Evolutionary conservation across 495 filamentous ascomycete species (phyloP).

Genomic region (Pyrenula massariospora): DNA sequence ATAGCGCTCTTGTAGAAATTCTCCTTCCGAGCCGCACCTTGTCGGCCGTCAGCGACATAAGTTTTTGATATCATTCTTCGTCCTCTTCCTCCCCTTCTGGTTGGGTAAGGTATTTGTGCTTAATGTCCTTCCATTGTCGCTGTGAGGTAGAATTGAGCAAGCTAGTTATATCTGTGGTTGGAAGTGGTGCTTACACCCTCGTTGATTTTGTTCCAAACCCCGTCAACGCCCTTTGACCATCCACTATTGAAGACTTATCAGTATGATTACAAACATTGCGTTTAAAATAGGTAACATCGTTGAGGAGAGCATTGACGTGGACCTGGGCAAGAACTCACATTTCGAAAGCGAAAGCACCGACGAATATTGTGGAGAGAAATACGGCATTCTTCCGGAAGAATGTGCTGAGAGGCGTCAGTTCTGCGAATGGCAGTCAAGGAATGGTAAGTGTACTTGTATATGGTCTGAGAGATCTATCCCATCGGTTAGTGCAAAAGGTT

Average conservation of each 20-base stretch:
- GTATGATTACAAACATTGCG: conserved; percentile 63
- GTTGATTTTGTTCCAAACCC: conserved; percentile 82
- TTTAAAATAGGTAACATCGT: background rate
- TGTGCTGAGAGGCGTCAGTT: conserved; percentile 37
- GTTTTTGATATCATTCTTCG: conserved; percentile 4
- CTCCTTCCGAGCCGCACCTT: no score
- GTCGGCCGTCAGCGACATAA: no score
- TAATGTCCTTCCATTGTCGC: conserved; percentile 99
- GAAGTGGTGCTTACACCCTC: conserved; percentile 55
- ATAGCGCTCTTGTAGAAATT: no score
- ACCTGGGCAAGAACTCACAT: conserved; percentile 47
- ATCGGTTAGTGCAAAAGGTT: background rate
- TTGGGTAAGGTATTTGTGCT: conserved; percentile 64
- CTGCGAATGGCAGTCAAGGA: background rate
- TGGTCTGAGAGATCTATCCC: conserved; percentile 1
- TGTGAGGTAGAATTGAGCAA: conserved; percentile 30
- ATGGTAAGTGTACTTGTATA: conserved; percentile 60
- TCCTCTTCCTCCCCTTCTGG: conserved; percentile 47
- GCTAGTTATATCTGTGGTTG: conserved; percentile 9
- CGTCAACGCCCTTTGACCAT: conserved; percentile 39
- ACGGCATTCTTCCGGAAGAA: conserved; percentile 75
- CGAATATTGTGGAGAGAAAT: conserved; percentile 80
- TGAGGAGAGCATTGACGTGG: background rate
- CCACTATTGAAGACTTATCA: no score
- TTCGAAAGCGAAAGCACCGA: conserved; percentile 80